Evolutionary conservation across 1,284 basidiomycete genomes (phyloP).

Genomic region (Omphalotus olearius): DNA sequence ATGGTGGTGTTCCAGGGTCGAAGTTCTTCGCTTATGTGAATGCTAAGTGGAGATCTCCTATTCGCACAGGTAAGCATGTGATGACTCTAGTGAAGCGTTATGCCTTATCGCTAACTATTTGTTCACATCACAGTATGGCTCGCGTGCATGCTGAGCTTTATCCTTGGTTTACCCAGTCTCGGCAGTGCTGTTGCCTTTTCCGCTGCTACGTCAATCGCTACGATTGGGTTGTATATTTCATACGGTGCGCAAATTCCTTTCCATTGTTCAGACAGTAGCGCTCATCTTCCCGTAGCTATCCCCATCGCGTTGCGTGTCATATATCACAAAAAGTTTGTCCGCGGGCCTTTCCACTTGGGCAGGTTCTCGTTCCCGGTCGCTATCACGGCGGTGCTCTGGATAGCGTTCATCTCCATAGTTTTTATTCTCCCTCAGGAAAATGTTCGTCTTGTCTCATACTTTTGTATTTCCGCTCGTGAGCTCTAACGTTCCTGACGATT

Average conservation of each 20-base stretch:
- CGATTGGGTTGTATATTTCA: constrained; percentile 73
- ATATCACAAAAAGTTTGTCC: constrained; percentile 53
- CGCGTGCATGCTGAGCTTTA: constrained; percentile 72
- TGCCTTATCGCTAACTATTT: not conserved
- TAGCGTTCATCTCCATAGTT: constrained; percentile 57
- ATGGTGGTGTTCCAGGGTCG: constrained; percentile 66
- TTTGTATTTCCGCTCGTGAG: not conserved
- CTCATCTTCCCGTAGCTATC: constrained; percentile 37
- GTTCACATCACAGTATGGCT: constrained; percentile 57
- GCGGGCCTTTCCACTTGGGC: constrained; percentile 72
- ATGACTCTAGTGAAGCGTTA: not conserved
- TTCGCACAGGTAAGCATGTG: constrained; percentile 52
- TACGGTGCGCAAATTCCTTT: constrained; percentile 41
- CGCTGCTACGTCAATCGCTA: constrained; percentile 73
- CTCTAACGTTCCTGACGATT: not conserved
- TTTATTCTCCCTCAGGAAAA: constrained; percentile 67
- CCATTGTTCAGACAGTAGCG: not conserved
- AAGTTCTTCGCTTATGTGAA: constrained; percentile 66
- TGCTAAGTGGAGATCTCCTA: constrained; percentile 52
- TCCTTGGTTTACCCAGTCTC: constrained; percentile 66
- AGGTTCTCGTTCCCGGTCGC: constrained; percentile 56
- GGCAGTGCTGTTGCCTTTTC: constrained; percentile 70
- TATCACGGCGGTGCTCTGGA: constrained; percentile 48
- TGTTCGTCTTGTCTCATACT: constrained; percentile 26
- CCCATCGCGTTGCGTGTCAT: constrained; percentile 65